Evolutionary conservation across 1,139 yeast species (phyloP), one percentile per base, ranked within the genome.

Genomic region (Yamadazyma friedrichii): DNA sequence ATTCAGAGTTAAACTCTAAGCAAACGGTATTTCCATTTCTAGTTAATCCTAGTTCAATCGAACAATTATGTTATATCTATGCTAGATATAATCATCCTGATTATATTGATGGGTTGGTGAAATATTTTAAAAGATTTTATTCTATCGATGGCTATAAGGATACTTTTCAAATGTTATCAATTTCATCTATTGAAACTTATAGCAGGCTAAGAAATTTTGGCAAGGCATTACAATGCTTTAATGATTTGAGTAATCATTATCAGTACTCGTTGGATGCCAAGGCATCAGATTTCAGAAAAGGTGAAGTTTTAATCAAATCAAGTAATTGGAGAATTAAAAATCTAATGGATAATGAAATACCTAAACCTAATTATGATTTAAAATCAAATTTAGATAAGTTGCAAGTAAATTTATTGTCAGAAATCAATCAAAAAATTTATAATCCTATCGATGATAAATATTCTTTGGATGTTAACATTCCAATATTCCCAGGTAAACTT

Each of bases 81-180:
- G 54, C 52, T 11, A 55, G 54, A n/a, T 52, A 62, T 32, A 51
- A 54, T 8, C 64, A 65, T 42, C 48, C 59, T 1, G 46, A 45
- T 9, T 54, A 66, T 39, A 52, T 69, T 2, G 49, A 57, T 10
- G 74, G 75, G 0, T 38, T 70, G 13, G 33, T 62, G 6, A 53
- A 49, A 9, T 71, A 70, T 46, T 68, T 70, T 51, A 63, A 65
- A 46, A 49, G 73, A 32, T 71, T 61, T 45, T 70, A 68, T 50
- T 70, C 76, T 0, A 60, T 61, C 36, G 50, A 54, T 13, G 59
- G 64, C n/a, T 65, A 68, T 42, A 47, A 56, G 31, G 42, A 40
- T 6, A 53, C 58, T 1, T 69, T 60, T 42, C 62, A 62, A 41
- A 37, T 61, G 1, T 50, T 71, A 24, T 47, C 53, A 24, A 54